phyloP scores from a whole-genome alignment of 164 flowering plant genomes.

The Liquidambar formosana region DNA sequence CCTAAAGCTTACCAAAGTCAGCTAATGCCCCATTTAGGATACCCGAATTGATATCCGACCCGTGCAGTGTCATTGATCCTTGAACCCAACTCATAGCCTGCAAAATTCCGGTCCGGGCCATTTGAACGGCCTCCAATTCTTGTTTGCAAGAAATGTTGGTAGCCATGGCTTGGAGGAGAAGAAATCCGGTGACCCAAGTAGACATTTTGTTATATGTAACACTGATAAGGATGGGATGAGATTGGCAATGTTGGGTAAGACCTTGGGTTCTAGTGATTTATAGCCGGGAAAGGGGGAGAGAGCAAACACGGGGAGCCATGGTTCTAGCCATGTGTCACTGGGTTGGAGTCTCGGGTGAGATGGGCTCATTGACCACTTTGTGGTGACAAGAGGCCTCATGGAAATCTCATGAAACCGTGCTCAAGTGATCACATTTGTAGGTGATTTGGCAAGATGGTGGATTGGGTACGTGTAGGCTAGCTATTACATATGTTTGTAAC shows the following conservation, averaged over 20 bases:
- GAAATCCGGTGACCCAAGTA: conserved; percentile 6
- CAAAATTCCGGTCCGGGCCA: conserved; percentile 23
- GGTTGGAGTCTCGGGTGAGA: neutral
- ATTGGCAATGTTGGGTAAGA: no score
- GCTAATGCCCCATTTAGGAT: conserved; percentile 18
- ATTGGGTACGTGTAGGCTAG: no score
- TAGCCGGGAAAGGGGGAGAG: no score
- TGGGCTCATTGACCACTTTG: no score
- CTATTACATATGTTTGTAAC: no score
- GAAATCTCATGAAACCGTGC: no score
- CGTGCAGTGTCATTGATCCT: conserved; percentile 2
- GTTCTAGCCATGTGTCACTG: conserved; percentile 8
- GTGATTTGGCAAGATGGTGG: no score
- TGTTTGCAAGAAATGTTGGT: conserved; percentile 7
- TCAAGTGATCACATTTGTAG: no score
- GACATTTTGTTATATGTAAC: conserved; percentile 22
- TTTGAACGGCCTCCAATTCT: conserved; percentile 14
- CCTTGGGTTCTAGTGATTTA: no score
- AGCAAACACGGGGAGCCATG: conserved; percentile 3
- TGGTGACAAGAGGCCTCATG: no score
- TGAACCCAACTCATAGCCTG: conserved; percentile 26
- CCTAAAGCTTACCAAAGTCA: conserved; percentile 56
- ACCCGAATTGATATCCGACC: neutral
- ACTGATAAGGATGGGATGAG: no score
- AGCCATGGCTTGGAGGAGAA: conserved; percentile 20